Evolutionary conservation across 2,329 filamentous ascomycete genomes (phyloP), one percentile per base, ranked within the genome.

Genomic region (Lecanicillium sp.): DNA sequence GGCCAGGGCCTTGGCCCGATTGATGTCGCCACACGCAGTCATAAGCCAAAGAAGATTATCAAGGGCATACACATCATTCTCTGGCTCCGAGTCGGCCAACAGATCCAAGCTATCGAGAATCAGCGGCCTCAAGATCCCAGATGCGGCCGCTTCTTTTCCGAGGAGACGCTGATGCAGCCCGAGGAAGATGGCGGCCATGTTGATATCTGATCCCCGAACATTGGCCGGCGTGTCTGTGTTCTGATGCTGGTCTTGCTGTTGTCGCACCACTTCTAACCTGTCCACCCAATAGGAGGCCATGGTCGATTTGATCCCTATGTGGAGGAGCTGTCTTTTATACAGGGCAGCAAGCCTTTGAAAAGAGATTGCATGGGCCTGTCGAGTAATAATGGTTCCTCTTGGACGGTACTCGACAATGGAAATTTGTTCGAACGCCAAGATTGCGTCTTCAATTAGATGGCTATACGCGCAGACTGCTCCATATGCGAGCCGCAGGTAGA

Each of bases 121-220:
- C 19, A 70, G 59, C 1, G 51, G 57, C 2, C 56, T 51, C 2
- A 71, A 58, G 17, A 68, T 54, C 3, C 50, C 45, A 2, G 57
- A 53, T 0, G 68, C 61, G 4, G 63, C 61, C 0, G 44, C 32
- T 5, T 49, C 54, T 20, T 60, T 52, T 3, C 62, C 60, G 0
- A 60, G 52, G 2, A 67, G 59, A 0, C 66, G 63, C 51, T 68
- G 64, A 45, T 70, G 62, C 12, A 68, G 57, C 1, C 66, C 61
- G 10, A 69, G 60, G 51, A 68, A 71, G 19, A 71, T 64, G 14
- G 66, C 62, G 0, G 68, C 68, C 2, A 64, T 62, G 43, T 71
- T 71, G 51, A 69, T 61, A 27, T 71, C 68, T 1, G 67, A 67
- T 0, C 68, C 68, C 1, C 66, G 61, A 55, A 70, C 67, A 48